These are phyloP conservation scores for Solanum aculeatissimum DNA, from an alignment of 305 asterid species.

Conservation along the genomic window DNA sequence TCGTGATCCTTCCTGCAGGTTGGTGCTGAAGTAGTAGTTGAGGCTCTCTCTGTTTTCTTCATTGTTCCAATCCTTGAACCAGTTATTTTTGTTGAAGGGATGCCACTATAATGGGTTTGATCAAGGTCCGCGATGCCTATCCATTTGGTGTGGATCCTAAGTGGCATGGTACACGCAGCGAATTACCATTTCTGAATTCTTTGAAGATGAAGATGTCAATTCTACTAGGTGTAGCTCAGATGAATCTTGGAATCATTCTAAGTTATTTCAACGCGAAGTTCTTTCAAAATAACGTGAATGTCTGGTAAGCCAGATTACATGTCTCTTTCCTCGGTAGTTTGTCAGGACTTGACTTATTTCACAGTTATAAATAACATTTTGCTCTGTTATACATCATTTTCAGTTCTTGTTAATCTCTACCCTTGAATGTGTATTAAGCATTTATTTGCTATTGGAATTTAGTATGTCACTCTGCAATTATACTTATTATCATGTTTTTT, in stretches of 20 bases:
- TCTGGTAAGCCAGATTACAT: conserved; percentile 24
- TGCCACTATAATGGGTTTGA: conserved; percentile 24
- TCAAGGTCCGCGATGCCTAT: conserved; percentile 28
- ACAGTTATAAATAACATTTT: neutral
- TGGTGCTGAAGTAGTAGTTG: conserved; percentile 16
- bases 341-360: neutral
- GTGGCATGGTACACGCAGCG: conserved; percentile 43
- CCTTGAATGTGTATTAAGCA: neutral
- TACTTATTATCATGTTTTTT: neutral
- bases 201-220: conserved; percentile 51
- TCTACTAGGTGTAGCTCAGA: conserved; percentile 42
- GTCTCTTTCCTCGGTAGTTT: neutral
- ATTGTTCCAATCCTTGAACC: neutral
- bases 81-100: conserved; percentile 18
- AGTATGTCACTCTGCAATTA: neutral
- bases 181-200: conserved; percentile 39
- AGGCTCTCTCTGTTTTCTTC: neutral
- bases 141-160: conserved; percentile 44
- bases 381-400: neutral
- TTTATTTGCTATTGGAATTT: neutral
- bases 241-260: conserved; percentile 53
- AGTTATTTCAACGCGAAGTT: conserved; percentile 35
- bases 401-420: neutral
- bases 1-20: conserved; percentile 36
- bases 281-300: conserved; percentile 29